phyloP scores from a whole-genome alignment of 768 basidiomycete genomes.

The Pleurotus sapidus region DNA sequence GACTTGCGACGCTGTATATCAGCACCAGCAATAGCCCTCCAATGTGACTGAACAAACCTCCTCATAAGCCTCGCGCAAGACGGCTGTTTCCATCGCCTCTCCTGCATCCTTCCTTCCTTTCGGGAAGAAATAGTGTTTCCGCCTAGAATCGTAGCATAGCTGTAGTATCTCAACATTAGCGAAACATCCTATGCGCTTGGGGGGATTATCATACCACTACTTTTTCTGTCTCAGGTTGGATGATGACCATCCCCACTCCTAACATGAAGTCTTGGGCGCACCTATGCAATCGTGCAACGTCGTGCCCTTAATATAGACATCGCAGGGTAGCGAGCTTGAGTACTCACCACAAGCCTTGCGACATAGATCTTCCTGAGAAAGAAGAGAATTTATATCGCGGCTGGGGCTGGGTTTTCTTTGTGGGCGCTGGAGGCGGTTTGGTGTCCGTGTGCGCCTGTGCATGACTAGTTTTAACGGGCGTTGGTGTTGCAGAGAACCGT shows the following conservation, averaged over 20 bases:
- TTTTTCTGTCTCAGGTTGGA: slow-evolving; percentile 55
- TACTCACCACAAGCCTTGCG: neutral
- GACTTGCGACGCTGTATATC: slow-evolving; percentile 30
- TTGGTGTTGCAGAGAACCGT: neutral
- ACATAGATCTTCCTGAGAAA: neutral
- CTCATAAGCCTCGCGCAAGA: slow-evolving; percentile 64
- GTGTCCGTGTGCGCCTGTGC: neutral
- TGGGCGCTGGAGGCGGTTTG: neutral
- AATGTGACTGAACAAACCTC: slow-evolving; percentile 38
- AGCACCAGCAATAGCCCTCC: no score
- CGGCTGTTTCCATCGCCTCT: slow-evolving; percentile 57
- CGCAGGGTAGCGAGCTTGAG: neutral
- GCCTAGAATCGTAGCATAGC: slow-evolving; percentile 1
- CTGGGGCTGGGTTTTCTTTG: neutral
- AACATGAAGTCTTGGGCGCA: slow-evolving; percentile 50
- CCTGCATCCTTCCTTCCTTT: slow-evolving; percentile 65
- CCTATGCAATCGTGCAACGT: slow-evolving; percentile 15
- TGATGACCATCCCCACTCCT: slow-evolving; percentile 60
- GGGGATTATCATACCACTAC: slow-evolving; percentile 37
- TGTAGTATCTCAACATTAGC: neutral
- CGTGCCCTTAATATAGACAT: neutral
- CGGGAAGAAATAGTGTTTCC: slow-evolving; percentile 55
- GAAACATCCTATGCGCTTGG: neutral
- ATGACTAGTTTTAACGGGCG: neutral
- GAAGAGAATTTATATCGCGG: neutral